Conservation (phyloP, 768 basidiomycete species). For the Lentinus brumalis region DNA sequence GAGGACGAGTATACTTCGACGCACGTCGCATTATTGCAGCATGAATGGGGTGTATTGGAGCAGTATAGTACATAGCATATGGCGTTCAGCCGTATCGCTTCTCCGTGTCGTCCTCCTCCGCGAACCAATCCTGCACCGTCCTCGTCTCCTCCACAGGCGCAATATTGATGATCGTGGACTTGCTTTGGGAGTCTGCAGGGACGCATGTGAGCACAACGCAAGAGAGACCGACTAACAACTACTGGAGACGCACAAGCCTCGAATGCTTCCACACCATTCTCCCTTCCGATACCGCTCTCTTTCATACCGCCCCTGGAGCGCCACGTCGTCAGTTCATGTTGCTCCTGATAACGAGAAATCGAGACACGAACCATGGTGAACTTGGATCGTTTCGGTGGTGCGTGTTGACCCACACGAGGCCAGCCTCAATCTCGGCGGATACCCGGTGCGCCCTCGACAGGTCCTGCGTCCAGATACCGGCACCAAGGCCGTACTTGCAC, state of each 20-base stretch:
- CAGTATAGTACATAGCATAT: neutral
- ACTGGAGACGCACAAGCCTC: slow-evolving; percentile 62
- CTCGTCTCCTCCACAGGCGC: slow-evolving; percentile 61
- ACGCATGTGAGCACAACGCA: neutral
- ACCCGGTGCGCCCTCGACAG: slow-evolving; percentile 77
- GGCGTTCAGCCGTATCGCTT: slow-evolving; percentile 62
- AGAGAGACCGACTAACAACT: neutral
- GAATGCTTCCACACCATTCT: slow-evolving; percentile 83
- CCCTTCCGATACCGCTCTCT: slow-evolving; percentile 83
- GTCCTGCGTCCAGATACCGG: slow-evolving; percentile 78
- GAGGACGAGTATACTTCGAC: neutral
- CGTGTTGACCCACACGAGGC: slow-evolving; percentile 86
- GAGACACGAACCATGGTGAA: slow-evolving; percentile 72
- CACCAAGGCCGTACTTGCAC: slow-evolving; percentile 80
- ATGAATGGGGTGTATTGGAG: neutral
- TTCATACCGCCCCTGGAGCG: slow-evolving; percentile 81
- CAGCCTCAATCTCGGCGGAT: slow-evolving; percentile 67
- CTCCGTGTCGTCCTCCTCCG: slow-evolving; percentile 48
- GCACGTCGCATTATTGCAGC: too few relatives aligned
- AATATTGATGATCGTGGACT: slow-evolving; percentile 78
- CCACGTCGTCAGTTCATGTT: neutral
- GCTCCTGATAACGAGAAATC: neutral
- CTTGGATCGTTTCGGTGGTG: slow-evolving; percentile 90
- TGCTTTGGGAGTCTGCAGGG: slow-evolving; percentile 75
- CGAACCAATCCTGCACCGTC: slow-evolving; percentile 76